These are phyloP conservation scores for Carex arenaria DNA, from an alignment of 202 grass and related monocot genomes.

Conservation along the genomic window DNA sequence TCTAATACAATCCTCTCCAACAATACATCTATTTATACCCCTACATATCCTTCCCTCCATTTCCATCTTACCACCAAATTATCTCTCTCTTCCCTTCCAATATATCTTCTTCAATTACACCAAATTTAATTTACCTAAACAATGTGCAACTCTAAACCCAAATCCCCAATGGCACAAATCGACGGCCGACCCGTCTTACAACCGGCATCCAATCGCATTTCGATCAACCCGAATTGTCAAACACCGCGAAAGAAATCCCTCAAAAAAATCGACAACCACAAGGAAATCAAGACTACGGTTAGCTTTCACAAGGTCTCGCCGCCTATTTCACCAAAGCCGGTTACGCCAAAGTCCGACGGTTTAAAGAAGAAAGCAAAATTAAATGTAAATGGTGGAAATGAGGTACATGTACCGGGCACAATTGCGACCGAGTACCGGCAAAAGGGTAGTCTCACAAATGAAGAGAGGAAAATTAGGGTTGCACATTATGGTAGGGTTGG, in stretches of 20 bases:
- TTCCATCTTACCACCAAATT: constrained; percentile 25
- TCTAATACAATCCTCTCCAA: constrained; percentile 6
- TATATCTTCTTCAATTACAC: neutral
- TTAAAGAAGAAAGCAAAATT: constrained; percentile 6
- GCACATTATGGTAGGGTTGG: constrained; percentile 18
- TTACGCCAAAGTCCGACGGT: constrained; percentile 11
- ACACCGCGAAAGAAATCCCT: constrained; percentile 58
- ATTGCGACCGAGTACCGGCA: neutral
- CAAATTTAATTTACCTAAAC: neutral
- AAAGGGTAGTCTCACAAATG: neutral
- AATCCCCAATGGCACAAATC: constrained; percentile 29
- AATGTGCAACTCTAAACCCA: constrained; percentile 40
- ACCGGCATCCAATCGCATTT: constrained; percentile 39
- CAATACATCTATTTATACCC: constrained; percentile 31
- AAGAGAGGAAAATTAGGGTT: constrained; percentile 21
- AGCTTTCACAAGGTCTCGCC: constrained; percentile 16
- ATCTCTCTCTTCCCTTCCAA: neutral
- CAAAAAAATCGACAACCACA: constrained; percentile 34
- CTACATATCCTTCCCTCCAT: constrained; percentile 19
- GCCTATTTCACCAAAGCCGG: constrained; percentile 19
- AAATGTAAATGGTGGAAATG: neutral
- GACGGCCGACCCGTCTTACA: constrained; percentile 34
- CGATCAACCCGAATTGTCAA: constrained; percentile 20
- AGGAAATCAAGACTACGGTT: neutral
- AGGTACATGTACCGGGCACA: neutral